These are phyloP conservation scores for Gnetum montanum DNA, from an alignment of 75 land plant species.

Conservation along the genomic window DNA sequence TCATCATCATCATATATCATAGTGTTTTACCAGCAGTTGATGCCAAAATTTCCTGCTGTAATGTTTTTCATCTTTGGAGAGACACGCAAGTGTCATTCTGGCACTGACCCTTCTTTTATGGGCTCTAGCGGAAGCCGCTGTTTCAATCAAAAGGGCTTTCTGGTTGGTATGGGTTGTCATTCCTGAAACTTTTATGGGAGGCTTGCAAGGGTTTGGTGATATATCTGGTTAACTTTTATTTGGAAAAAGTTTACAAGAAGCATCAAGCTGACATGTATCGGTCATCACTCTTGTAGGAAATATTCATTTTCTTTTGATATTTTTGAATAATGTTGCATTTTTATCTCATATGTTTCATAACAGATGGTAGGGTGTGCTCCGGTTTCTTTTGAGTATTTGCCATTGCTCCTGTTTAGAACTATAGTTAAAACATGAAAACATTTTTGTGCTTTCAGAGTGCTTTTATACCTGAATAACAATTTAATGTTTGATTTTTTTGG, in stretches of 20 bases:
- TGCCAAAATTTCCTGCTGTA: neutral
- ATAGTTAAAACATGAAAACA: too few species aligned
- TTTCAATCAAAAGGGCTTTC: neutral
- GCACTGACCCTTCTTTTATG: constrained; percentile 1
- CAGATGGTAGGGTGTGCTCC: too few species aligned
- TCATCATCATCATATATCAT: constrained; percentile 5
- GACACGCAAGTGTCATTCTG: constrained; percentile 11
- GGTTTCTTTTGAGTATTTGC: too few species aligned
- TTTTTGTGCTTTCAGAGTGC: too few species aligned
- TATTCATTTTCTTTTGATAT: too few species aligned
- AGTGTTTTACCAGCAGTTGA: constrained; percentile 7
- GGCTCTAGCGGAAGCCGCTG: neutral
- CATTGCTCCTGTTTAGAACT: too few species aligned
- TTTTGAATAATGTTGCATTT: too few species aligned
- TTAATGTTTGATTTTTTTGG: too few species aligned
- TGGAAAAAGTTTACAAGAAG: neutral
- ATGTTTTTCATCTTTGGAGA: neutral
- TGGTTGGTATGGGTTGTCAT: neutral
- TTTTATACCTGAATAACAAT: too few species aligned
- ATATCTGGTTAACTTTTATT: neutral
- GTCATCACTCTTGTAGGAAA: too few species aligned
- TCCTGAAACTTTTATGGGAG: neutral
- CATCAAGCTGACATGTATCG: neutral
- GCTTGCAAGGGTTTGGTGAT: neutral
- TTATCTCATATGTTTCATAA: too few species aligned